These are phyloP conservation scores for Endocladia muricata DNA, from an alignment of 31 red algal species.

Conservation along the genomic window DNA sequence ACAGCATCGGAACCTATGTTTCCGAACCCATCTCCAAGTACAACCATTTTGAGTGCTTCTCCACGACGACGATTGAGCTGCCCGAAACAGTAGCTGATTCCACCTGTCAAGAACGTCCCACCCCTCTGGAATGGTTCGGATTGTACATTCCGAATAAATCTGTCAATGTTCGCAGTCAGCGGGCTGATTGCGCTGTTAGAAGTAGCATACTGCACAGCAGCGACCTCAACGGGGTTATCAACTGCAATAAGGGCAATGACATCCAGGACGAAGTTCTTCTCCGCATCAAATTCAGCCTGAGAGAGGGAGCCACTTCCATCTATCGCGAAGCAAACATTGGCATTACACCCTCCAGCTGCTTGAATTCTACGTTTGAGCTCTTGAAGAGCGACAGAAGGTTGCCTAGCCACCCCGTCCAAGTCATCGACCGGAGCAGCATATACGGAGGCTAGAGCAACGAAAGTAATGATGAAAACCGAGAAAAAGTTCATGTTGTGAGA, in stretches of 20 bases:
- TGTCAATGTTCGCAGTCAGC: background rate
- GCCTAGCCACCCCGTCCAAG: too few relatives aligned
- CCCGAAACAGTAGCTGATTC: background rate
- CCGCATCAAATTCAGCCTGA: background rate
- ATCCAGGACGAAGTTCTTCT: constrained; percentile 2
- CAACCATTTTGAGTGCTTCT: background rate
- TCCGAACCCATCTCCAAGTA: constrained; percentile 22
- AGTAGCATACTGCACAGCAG: constrained; percentile 6
- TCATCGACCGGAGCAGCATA: too few relatives aligned
- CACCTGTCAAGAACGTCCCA: background rate
- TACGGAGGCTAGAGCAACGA: too few relatives aligned
- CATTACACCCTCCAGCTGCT: background rate
- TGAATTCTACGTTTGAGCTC: too few relatives aligned
- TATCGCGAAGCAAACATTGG: constrained; percentile 10
- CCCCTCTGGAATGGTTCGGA: background rate
- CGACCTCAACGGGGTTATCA: background rate
- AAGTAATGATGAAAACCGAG: too few relatives aligned
- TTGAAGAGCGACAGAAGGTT: too few relatives aligned
- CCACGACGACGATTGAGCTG: background rate
- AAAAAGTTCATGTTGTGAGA: too few relatives aligned
- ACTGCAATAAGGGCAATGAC: background rate
- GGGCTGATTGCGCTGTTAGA: background rate
- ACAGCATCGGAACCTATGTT: too few relatives aligned
- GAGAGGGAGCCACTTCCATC: constrained; percentile 1
- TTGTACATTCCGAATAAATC: background rate